Base-by-base conservation (phyloP, 768 basidiomycete species). In the Boletus edulis region DNA sequence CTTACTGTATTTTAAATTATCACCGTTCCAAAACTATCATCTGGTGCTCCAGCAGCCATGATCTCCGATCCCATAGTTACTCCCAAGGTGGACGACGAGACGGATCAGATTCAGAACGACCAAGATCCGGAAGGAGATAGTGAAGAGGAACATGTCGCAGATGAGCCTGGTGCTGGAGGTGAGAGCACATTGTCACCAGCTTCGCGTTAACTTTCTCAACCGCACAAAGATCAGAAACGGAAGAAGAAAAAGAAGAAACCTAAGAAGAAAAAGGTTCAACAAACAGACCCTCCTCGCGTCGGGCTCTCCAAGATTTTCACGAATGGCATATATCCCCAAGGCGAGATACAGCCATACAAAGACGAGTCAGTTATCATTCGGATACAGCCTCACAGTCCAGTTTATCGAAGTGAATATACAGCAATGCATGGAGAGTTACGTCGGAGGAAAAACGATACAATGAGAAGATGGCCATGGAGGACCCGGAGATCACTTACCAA, bases 181-280 rank as follows among this genome's bases (percentile, higher is more conserved):
- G 56, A 67, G 56, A 67, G 70, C 50, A 48, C 13, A 13, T n/a
- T 40, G 13, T 35, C 42, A 18, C 15, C 13, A 27, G 13, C 42
- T 17, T 14, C 24, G 14, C 39, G 39, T 27, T 39, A 22, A 37
- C 49, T 34, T 27, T 31, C 34, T 52, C 29, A 34, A 55, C 44
- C 32, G 46, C 32, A 27, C 5, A 35, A 61, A 77, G 84, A 79
- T 20, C 84, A 85, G 50, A 89, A 89, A 69, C 89, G 85, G 70
- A 94, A 93, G 73, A 96, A 96, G 78, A 98, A 95, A 69, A 93
- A 94, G 74, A 96, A 92, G 73, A 95, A 93, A 71, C 75, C 89
- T 55, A 94, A 94, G 75, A 86, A 88, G 78, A 94, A 90, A 74
- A 88, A 83, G 73, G 56, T 69, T 11, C 81, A 83, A 64, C 95